These are phyloP conservation scores for Trametes punicea DNA, from an alignment of 768 basidiomycete genomes.

Conservation along the genomic window DNA sequence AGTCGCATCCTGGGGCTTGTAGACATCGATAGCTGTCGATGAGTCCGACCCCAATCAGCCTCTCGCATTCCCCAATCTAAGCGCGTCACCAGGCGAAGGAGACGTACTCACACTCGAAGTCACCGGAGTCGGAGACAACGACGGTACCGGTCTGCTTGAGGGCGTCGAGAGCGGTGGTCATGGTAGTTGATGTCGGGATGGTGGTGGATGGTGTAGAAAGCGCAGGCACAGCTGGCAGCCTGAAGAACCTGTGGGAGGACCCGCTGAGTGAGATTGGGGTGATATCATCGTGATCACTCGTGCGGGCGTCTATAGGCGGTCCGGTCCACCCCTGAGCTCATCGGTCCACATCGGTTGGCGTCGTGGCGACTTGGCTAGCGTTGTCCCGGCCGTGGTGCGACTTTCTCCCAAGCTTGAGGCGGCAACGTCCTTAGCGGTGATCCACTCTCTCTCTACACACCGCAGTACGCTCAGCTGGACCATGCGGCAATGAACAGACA, in stretches of 20 bases:
- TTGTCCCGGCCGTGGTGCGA: slow-evolving; percentile 5
- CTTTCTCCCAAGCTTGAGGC: neutral
- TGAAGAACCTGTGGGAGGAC: neutral
- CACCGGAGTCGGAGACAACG: slow-evolving; percentile 97
- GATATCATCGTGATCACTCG: slow-evolving; percentile 14
- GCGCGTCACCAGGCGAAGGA: slow-evolving; percentile 3
- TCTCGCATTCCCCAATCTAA: slow-evolving; percentile 14
- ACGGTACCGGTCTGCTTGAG: slow-evolving; percentile 93
- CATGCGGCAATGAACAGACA: no score
- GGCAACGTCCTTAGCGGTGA: neutral
- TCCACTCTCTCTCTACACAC: neutral
- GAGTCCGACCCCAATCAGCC: slow-evolving; percentile 14
- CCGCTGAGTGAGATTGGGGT: slow-evolving; percentile 14
- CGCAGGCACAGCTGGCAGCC: neutral
- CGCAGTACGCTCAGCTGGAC: neutral
- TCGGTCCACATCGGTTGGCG: neutral
- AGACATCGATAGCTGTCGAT: slow-evolving; percentile 80
- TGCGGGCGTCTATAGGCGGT: neutral
- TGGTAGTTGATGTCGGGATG: slow-evolving; percentile 17
- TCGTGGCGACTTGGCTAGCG: neutral
- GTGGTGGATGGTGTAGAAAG: slow-evolving; percentile 7
- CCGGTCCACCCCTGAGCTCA: slow-evolving; percentile 1
- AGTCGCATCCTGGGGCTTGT: slow-evolving; percentile 98
- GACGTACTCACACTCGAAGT: slow-evolving; percentile 74
- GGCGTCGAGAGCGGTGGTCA: slow-evolving; percentile 77